Evolutionary conservation across 371 early-diverging fungal species (phyloP).

Genomic region (Lichtheimia ramosa): DNA sequence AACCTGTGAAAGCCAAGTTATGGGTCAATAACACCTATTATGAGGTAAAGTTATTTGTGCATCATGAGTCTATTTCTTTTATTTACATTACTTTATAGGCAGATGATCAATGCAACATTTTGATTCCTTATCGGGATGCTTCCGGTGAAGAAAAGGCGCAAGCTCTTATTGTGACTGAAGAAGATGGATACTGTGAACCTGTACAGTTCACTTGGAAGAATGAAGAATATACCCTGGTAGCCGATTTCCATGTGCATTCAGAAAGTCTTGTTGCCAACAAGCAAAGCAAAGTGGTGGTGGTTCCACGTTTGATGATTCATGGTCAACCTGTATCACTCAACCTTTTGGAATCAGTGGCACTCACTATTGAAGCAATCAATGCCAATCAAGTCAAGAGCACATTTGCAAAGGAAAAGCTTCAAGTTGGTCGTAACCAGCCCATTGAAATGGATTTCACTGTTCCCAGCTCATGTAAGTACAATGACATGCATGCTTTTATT

Average conservation of each 20-base stretch:
- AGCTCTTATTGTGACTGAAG: slow-evolving; percentile 25
- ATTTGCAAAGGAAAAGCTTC: slow-evolving; percentile 21
- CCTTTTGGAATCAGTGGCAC: slow-evolving; percentile 37
- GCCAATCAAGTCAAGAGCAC: slow-evolving; percentile 25
- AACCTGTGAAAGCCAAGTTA: slow-evolving; percentile 23
- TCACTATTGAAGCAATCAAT: slow-evolving; percentile 30
- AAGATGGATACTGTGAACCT: slow-evolving; percentile 45
- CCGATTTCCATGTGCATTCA: slow-evolving; percentile 44
- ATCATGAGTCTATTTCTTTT: not conserved
- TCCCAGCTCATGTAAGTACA: slow-evolving; percentile 33
- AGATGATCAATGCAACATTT: slow-evolving; percentile 21
- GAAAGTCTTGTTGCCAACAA: slow-evolving; percentile 48
- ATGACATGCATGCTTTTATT: not conserved
- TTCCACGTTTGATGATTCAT: slow-evolving; percentile 33
- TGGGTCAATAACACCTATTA: slow-evolving; percentile 47
- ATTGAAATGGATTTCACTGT: slow-evolving; percentile 29
- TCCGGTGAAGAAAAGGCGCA: not conserved
- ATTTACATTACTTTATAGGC: not conserved
- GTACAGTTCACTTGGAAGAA: slow-evolving; percentile 23
- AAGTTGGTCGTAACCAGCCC: slow-evolving; percentile 27
- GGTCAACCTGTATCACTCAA: slow-evolving; percentile 26
- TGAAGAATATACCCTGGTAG: slow-evolving; percentile 37
- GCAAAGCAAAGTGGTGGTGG: slow-evolving; percentile 34
- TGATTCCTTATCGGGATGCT: slow-evolving; percentile 42
- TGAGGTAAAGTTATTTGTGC: slow-evolving; percentile 27